Evolutionary conservation across 2,329 filamentous ascomycete species (phyloP).

Genomic region (Fusarium heterosporum): DNA sequence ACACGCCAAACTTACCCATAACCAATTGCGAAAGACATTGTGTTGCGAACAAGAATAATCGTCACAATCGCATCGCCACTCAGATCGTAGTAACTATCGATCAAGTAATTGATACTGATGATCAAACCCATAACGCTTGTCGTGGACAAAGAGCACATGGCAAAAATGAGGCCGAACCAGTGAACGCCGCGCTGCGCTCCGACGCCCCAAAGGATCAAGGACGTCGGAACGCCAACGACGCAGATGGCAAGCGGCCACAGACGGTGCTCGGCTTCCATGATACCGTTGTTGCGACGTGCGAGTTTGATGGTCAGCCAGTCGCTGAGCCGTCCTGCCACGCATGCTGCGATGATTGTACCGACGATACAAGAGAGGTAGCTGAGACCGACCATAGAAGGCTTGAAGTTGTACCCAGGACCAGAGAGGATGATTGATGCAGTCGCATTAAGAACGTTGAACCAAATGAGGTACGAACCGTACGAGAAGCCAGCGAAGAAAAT

Average conservation of each 20-base stretch:
- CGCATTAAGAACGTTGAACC: slow-evolving; percentile 59
- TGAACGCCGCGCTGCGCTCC: slow-evolving; percentile 54
- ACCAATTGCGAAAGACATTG: slow-evolving; percentile 52
- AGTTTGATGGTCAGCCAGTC: slow-evolving; percentile 55
- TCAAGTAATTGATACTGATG: slow-evolving; percentile 55
- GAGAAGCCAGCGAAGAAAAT: slow-evolving; percentile 58
- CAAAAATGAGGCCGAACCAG: slow-evolving; percentile 57
- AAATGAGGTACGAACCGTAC: slow-evolving; percentile 57
- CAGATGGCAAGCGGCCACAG: slow-evolving; percentile 55
- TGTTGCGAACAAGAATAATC: slow-evolving; percentile 55
- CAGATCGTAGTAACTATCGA: slow-evolving; percentile 57
- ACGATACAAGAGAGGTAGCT: slow-evolving; percentile 54
- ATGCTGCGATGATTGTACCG: slow-evolving; percentile 49
- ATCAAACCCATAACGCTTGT: slow-evolving; percentile 53
- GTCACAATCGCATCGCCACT: slow-evolving; percentile 55
- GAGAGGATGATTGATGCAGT: slow-evolving; percentile 57
- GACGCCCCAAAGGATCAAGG: slow-evolving; percentile 51
- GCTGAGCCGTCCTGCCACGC: slow-evolving; percentile 51
- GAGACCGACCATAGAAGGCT: slow-evolving; percentile 54
- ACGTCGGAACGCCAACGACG: slow-evolving; percentile 46
- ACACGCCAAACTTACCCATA: slow-evolving; percentile 42
- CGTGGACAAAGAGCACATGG: slow-evolving; percentile 53
- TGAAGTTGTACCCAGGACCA: slow-evolving; percentile 54
- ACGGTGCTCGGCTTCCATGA: slow-evolving; percentile 57
- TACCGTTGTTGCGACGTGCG: slow-evolving; percentile 55